Conservation (phyloP, 495 filamentous ascomycete species). For the Schizothecium vesticola region DNA sequence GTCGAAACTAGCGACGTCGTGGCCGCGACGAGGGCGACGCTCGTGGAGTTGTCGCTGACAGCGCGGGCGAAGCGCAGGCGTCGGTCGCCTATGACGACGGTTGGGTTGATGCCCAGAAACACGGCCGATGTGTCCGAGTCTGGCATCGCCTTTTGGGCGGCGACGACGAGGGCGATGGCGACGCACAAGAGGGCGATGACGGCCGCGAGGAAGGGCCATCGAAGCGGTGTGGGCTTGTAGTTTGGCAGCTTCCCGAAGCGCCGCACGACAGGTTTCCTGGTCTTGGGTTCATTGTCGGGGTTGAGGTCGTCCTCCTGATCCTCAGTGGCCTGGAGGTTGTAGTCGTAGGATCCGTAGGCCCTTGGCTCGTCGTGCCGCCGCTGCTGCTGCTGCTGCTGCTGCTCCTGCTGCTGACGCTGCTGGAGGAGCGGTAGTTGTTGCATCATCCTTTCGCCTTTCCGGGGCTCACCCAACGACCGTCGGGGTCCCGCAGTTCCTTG, state of each 20-base stretch:
- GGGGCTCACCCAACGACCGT: not conserved
- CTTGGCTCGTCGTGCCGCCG: constrained; percentile 9
- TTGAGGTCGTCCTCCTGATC: constrained; percentile 18
- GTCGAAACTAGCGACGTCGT: not conserved
- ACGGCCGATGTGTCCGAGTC: constrained; percentile 23
- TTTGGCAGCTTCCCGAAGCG: constrained; percentile 12
- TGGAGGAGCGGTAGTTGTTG: constrained; percentile 20
- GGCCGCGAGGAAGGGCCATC: constrained; percentile 29
- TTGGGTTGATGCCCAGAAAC: constrained; percentile 18
- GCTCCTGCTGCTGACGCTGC: not conserved
- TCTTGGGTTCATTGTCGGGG: not conserved
- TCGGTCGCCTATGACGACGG: not conserved
- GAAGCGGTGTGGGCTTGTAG: constrained; percentile 31
- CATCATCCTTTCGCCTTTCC: constrained; percentile 8
- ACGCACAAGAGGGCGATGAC: constrained; percentile 22
- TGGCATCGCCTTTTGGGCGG: constrained; percentile 28
- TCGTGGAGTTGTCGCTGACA: not conserved
- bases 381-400: too few species aligned
- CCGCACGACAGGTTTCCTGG: constrained; percentile 8
- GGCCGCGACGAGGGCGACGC: not conserved
- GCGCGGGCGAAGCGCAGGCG: constrained; percentile 8
- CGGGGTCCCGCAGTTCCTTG: not conserved
- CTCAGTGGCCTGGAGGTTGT: constrained; percentile 24
- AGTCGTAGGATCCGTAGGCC: constrained; percentile 17
- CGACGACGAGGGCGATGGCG: constrained; percentile 25